Evolutionary conservation across 495 filamentous ascomycete species (phyloP).

Genomic region (Wilcoxina mikolae): DNA sequence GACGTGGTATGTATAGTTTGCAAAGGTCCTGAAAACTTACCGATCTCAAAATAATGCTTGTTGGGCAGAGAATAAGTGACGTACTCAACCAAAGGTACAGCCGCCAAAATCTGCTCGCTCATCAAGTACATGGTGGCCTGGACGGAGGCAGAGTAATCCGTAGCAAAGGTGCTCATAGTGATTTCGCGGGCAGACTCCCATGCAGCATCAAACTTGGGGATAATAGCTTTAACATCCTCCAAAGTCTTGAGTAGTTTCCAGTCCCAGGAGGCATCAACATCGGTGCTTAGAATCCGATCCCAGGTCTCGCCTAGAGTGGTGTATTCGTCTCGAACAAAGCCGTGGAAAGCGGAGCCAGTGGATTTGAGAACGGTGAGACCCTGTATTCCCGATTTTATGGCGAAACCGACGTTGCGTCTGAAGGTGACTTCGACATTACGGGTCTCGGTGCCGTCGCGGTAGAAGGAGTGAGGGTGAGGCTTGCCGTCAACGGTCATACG

Average conservation of each 20-base stretch:
- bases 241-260: constrained; percentile 59
- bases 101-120: constrained; percentile 71
- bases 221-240: constrained; percentile 49
- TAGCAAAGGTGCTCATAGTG: constrained; percentile 84
- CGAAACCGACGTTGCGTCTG: constrained; percentile 42
- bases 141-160: constrained; percentile 78
- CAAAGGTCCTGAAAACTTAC: constrained; percentile 39
- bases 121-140: constrained; percentile 99
- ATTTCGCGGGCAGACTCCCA: constrained; percentile 63
- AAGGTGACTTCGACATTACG: constrained; percentile 52
- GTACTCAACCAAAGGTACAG: constrained; percentile 51
- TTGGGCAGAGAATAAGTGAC: constrained; percentile 82
- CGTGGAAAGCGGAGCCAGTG: constrained; percentile 93
- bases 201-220: constrained; percentile 58
- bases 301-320: constrained; percentile 79
- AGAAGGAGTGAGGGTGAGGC: constrained; percentile 92
- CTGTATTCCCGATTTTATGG: constrained; percentile 52
- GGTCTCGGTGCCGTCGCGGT: constrained; percentile 76
- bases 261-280: constrained; percentile 70
- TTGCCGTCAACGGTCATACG: constrained; percentile 75
- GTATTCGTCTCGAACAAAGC: constrained; percentile 83
- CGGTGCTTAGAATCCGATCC: constrained; percentile 89
- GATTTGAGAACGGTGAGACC: constrained; percentile 85
- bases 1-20: constrained; percentile 5
- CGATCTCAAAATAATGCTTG: constrained; percentile 97